These are phyloP conservation scores for Physaria fendleri DNA, from an alignment of 345 rosid genomes.

Conservation along the genomic window DNA sequence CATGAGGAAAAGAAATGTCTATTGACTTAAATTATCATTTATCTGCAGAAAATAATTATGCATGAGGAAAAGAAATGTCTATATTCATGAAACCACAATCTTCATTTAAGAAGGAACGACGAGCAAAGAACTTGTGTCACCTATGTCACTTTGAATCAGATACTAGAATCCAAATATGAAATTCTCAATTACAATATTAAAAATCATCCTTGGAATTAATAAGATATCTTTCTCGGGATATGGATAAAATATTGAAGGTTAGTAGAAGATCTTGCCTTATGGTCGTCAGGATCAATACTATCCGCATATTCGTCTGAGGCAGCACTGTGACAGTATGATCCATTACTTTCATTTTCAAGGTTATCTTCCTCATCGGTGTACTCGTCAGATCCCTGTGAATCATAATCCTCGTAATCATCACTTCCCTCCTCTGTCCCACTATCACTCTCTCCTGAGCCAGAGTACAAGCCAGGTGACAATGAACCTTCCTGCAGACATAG, in stretches of 20 bases:
- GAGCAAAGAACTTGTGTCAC: neutral
- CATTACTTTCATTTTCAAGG: constrained; percentile 39
- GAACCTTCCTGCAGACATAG: constrained; percentile 65
- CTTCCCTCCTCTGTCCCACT: constrained; percentile 78
- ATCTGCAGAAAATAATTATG: too few relatives aligned
- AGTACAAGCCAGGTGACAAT: constrained; percentile 65
- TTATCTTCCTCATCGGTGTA: constrained; percentile 50
- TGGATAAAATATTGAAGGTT: constrained; percentile 5
- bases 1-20: too few relatives aligned
- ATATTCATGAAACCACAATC: neutral
- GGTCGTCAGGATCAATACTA: constrained; percentile 38
- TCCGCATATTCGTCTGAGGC: constrained; percentile 35
- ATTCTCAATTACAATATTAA: neutral
- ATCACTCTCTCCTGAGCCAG: constrained; percentile 74
- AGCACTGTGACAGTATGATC: constrained; percentile 37
- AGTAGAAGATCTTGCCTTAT: constrained; percentile 40
- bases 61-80: neutral
- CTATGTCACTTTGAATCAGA: neutral
- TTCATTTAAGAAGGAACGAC: neutral
- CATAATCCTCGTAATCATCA: constrained; percentile 76
- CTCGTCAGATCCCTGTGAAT: constrained; percentile 37
- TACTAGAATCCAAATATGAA: neutral
- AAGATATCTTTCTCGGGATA: neutral
- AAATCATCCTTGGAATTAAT: neutral
- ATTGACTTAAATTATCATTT: too few relatives aligned